phyloP scores from a whole-genome alignment of 2,329 filamentous ascomycete genomes.

The Cladophialophora chaetospira region DNA sequence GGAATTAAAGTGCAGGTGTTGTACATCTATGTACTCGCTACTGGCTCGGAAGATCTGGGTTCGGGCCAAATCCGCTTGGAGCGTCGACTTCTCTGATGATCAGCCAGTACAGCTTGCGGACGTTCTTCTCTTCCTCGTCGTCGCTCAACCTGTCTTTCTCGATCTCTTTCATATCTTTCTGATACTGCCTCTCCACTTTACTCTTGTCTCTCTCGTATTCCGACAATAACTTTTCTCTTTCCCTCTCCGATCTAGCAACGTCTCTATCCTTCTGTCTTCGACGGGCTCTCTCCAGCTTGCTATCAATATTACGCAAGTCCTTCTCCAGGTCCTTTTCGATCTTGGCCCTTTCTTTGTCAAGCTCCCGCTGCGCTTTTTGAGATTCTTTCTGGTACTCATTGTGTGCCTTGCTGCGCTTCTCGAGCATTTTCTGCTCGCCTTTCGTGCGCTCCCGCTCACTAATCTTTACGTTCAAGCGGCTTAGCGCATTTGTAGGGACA shows the following conservation, averaged over 20 bases:
- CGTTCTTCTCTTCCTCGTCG: slow-evolving; percentile 16
- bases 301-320: slow-evolving; percentile 2
- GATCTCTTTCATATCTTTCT: slow-evolving; percentile 8
- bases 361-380: background rate
- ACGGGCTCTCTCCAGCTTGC: slow-evolving; percentile 5
- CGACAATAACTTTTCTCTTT: background rate
- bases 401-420: slow-evolving; percentile 8
- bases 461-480: slow-evolving; percentile 32
- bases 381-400: slow-evolving; percentile 6
- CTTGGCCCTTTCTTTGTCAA: slow-evolving; percentile 5
- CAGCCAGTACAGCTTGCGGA: slow-evolving; percentile 16
- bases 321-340: slow-evolving; percentile 8
- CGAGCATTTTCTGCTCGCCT: slow-evolving; percentile 14
- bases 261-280: slow-evolving; percentile 2
- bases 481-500: slow-evolving; percentile 32
- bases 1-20: background rate
- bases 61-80: background rate
- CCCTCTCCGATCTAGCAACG: slow-evolving; percentile 1
- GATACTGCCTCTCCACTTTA: slow-evolving; percentile 5
- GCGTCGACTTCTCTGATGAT: slow-evolving; percentile 7
- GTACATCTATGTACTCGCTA: background rate
- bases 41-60: background rate
- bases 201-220: slow-evolving; percentile 5
- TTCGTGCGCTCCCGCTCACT: slow-evolving; percentile 31
- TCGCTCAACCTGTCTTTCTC: slow-evolving; percentile 4